Percentiles rank a stretch among this genome's conserved stretches.
Evolutionary conservation across 768 basidiomycete species (phyloP).

Genomic region (Dentipellis fragilis): DNA sequence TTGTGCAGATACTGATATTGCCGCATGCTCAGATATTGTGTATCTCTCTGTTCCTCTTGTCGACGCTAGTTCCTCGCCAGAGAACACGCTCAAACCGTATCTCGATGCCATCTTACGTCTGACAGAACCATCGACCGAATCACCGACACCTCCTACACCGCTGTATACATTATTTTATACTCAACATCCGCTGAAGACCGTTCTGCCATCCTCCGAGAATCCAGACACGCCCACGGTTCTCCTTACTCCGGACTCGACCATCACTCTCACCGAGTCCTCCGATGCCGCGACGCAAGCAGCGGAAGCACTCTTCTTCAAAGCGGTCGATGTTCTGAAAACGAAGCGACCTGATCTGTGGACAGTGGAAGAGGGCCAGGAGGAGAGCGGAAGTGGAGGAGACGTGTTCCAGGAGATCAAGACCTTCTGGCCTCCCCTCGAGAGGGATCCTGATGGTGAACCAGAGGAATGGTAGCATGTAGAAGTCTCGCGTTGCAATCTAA

Average conservation of each 20-base stretch:
- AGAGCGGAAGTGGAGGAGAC: conserved; percentile 3
- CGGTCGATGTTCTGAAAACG: conserved; percentile 3
- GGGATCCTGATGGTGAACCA: conserved; percentile 4
- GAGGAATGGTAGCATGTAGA: neutral
- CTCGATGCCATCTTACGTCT: conserved; percentile 14
- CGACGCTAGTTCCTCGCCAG: conserved; percentile 1
- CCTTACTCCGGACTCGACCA: conserved; percentile 3
- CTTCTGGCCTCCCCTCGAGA: conserved; percentile 10
- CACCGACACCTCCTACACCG: neutral
- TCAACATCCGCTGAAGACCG: neutral
- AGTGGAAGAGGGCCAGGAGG: neutral
- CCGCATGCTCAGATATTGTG: conserved; percentile 8
- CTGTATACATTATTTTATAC: conserved; percentile 8
- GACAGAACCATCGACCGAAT: neutral
- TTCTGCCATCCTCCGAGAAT: neutral
- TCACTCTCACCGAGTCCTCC: conserved; percentile 4
- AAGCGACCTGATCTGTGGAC: conserved; percentile 6
- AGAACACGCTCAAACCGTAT: conserved; percentile 19
- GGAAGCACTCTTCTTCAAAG: conserved; percentile 11
- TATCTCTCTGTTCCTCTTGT: conserved; percentile 11
- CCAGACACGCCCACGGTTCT: neutral
- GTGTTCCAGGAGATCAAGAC: conserved; percentile 11
- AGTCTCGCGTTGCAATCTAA: too few species aligned
- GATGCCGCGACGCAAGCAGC: conserved; percentile 10
- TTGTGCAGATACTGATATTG: neutral